Evolutionary conservation across 352 stramenopile species (phyloP), one percentile per base, ranked within the genome.

Genomic region (Phytophthora ohioensis): DNA sequence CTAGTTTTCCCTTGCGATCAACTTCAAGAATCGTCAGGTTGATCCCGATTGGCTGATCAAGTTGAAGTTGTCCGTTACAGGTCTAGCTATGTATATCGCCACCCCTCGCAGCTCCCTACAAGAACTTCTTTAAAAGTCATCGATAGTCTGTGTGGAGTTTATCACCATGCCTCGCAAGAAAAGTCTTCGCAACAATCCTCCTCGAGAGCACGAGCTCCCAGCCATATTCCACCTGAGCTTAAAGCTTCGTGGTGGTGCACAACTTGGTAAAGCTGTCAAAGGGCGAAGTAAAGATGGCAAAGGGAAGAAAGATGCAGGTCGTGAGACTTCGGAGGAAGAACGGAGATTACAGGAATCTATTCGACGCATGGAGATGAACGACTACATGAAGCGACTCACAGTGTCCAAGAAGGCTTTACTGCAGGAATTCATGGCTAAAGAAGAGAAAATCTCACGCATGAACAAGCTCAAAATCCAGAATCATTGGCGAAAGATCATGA

Each of bases 401-500:
- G 65, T 84, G 42, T 91, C 88, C 53, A 95, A 93, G 76, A 93
- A 95, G 64, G 71, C 80, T 8, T 63, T 91, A 45, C 60, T 93
- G 46, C 84, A 87, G 15, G 87, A 97, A 62, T 91, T 95, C 56
- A 85, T 93, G 78, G 77, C 77, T 31, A 90, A 91, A 35, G 81
- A 94, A 65, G 82, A 89, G 32, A 82, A 77, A 51, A 85, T 91
- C 49, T 95, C 79, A 32, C 78, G 78, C 54, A 90, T 88, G 80
- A 97, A 94, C 77, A 91, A 89, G 60, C 80, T 97, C 52, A 98
- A 98, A 67, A 98, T 98, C 69, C 90, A 98, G 61, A 98, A 97
- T 72, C 93, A 98, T 65, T 98, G 94, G 94, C 86, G 94, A 52
- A 98, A 98, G 74, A 98, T 98, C 73, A 98, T 98, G 93, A 82